Conservation (phyloP, 345 rosid genomes). For the Populus davidiana region DNA sequence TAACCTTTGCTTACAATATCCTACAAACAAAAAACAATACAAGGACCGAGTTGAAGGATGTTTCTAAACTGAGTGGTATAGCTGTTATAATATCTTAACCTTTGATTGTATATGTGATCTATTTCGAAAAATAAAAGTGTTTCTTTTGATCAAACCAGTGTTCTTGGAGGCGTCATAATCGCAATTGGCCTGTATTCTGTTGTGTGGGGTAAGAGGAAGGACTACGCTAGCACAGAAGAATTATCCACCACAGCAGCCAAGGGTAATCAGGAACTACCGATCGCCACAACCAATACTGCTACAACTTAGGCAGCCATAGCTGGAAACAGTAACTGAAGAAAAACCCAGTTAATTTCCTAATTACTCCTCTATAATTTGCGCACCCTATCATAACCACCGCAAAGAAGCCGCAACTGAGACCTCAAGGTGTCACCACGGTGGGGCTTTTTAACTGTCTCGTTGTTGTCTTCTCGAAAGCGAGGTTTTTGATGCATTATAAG, state of each 20-base stretch:
- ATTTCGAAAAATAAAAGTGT: background rate
- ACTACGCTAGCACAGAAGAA: constrained; percentile 14
- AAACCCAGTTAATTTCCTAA: background rate
- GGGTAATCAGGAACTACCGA: constrained; percentile 38
- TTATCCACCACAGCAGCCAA: constrained; percentile 7
- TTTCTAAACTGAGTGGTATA: background rate
- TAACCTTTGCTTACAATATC: too few relatives aligned
- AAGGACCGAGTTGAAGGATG: too few relatives aligned
- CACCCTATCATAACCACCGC: background rate
- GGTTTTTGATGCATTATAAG: background rate
- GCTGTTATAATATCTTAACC: background rate
- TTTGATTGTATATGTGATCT: background rate
- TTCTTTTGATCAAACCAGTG: constrained; percentile 8
- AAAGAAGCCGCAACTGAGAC: background rate
- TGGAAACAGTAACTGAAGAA: background rate
- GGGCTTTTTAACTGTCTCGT: background rate
- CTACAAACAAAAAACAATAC: background rate
- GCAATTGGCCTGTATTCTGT: constrained; percentile 57
- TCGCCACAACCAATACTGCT: constrained; percentile 14
- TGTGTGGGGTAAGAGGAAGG: constrained; percentile 70
- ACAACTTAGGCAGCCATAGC: background rate
- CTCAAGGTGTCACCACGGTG: background rate
- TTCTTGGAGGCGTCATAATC: constrained; percentile 61
- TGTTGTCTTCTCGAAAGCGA: background rate
- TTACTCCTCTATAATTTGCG: background rate